A percentile compares a stretch with the other conserved stretches of the same genome.
Evolutionary conservation across 225 moss, liverwort and hornwort genomes (phyloP).

Genomic region (Sphagnum tenellum): DNA sequence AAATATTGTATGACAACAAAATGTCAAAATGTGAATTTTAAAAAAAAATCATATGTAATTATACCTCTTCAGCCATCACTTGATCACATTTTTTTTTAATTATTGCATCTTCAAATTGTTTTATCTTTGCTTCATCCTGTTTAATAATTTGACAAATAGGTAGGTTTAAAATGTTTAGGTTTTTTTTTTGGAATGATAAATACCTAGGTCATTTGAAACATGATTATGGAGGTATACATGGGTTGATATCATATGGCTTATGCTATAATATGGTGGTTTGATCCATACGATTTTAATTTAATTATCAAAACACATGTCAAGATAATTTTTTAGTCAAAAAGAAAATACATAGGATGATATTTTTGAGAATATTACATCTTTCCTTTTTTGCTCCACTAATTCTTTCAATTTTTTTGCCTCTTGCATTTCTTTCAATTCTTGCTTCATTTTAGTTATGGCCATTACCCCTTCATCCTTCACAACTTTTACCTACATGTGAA

Average conservation of each 20-base stretch:
- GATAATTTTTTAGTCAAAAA: no score
- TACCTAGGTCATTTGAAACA: not conserved
- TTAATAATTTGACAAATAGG: not conserved
- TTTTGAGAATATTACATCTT: slow-evolving; percentile 13
- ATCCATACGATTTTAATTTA: no score
- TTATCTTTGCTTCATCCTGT: slow-evolving; percentile 37
- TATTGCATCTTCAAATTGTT: slow-evolving; percentile 37
- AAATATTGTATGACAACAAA: no score
- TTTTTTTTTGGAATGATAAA: not conserved
- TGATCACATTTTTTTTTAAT: slow-evolving; percentile 53
- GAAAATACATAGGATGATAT: no score
- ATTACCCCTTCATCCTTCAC: slow-evolving; percentile 39
- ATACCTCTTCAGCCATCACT: slow-evolving; percentile 45
- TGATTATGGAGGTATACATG: no score
- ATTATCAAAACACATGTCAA: no score
- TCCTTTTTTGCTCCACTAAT: not conserved
- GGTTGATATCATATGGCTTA: no score
- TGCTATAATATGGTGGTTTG: no score
- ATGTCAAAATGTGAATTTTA: no score
- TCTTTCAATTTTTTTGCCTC: slow-evolving; percentile 12
- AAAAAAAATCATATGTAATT: not conserved
- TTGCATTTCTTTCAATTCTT: slow-evolving; percentile 18
- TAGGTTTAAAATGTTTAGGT: no score
- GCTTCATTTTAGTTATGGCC: slow-evolving; percentile 27
- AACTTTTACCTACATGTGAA: slow-evolving; percentile 19